Conservation (phyloP, 2,329 filamentous ascomycete genomes). For the Escovopsis sp. region DNA sequence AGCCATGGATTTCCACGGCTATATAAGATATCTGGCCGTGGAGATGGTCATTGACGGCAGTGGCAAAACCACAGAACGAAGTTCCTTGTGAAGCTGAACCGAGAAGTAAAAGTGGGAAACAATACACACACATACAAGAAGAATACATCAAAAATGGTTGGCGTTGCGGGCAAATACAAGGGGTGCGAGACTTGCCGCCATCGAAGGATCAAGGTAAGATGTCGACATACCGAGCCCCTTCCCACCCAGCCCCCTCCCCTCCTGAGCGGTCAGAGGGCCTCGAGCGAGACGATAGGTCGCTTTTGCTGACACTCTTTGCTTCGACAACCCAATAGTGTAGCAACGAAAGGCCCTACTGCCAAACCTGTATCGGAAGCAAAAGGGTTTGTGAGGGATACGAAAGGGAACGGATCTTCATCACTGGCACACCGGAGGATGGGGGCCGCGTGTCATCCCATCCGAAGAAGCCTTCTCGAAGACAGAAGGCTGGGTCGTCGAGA, state of each 20-base stretch:
- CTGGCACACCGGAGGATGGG: constrained; percentile 38
- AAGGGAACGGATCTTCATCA: constrained; percentile 48
- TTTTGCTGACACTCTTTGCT: neutral
- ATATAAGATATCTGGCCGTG: constrained; percentile 3
- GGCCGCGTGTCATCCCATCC: constrained; percentile 44
- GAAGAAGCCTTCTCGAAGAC: constrained; percentile 25
- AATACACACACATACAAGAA: neutral
- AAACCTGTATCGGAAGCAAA: constrained; percentile 43
- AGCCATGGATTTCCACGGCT: neutral
- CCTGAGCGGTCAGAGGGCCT: neutral
- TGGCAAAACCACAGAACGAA: constrained; percentile 4
- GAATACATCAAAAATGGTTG: constrained; percentile 33
- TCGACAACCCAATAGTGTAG: constrained; percentile 33
- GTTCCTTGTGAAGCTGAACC: neutral
- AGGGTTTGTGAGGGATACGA: constrained; percentile 48
- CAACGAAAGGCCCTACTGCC: constrained; percentile 44
- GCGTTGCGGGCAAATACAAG: constrained; percentile 49
- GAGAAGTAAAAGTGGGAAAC: neutral
- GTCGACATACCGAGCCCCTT: neutral
- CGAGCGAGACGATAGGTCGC: neutral
- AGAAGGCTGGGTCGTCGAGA: constrained; percentile 9
- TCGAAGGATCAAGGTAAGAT: constrained; percentile 41
- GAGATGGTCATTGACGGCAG: constrained; percentile 5
- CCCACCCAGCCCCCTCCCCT: neutral
- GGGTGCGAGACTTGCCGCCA: constrained; percentile 47